phyloP scores from a whole-genome alignment of 306 rosid species.

The Aeschynomene evenia region DNA sequence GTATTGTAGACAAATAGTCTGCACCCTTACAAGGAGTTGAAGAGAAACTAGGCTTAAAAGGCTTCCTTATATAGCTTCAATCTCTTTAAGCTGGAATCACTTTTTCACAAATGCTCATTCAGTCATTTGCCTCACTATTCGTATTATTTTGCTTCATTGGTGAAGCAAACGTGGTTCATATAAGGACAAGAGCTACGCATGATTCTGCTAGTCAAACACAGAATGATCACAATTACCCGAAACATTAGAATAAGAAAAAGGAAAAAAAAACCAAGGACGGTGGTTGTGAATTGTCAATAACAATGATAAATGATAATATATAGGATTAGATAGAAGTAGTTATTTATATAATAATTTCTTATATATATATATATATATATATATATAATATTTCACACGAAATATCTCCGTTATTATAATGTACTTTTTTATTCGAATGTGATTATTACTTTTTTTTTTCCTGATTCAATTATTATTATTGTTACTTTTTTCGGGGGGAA shows the following conservation, averaged over 20 bases:
- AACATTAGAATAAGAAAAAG: neutral
- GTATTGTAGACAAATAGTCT: neutral
- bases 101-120: neutral
- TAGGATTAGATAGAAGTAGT: too few relatives aligned
- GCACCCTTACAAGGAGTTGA: neutral
- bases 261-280: neutral
- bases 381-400: too few relatives aligned
- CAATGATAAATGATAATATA: too few relatives aligned
- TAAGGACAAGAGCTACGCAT: neutral
- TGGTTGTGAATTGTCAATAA: too few relatives aligned
- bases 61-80: neutral
- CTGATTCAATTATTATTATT: too few relatives aligned
- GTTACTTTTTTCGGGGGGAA: too few relatives aligned
- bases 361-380: too few relatives aligned
- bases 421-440: too few relatives aligned
- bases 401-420: too few relatives aligned
- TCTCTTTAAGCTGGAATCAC: conserved; percentile 24
- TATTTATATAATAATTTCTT: too few relatives aligned
- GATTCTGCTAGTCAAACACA: conserved; percentile 4
- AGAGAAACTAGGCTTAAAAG: conserved; percentile 9
- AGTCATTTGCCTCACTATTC: neutral
- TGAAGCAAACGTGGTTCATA: conserved; percentile 9
- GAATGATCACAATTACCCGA: conserved; percentile 14
- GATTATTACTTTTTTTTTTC: too few relatives aligned
- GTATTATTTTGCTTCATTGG: conserved; percentile 7